These are phyloP conservation scores for Coniochaeta ligniaria DNA, from an alignment of 2,329 filamentous ascomycete species.

Conservation along the genomic window DNA sequence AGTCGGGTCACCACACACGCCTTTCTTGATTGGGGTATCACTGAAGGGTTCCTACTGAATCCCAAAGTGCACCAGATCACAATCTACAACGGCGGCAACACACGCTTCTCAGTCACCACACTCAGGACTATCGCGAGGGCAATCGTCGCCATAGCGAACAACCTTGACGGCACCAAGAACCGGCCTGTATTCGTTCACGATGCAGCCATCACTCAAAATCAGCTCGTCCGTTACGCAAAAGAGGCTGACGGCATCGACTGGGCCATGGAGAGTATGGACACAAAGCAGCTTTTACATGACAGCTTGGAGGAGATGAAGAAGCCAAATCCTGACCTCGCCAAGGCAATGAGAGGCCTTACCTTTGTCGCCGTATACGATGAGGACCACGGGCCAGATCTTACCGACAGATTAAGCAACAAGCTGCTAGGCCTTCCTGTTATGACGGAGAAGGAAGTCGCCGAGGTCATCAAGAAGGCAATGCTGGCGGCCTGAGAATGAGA, in stretches of 20 bases:
- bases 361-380: not conserved
- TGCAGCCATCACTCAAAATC: slow-evolving; percentile 45
- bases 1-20: not conserved
- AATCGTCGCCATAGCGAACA: slow-evolving; percentile 40
- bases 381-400: not conserved
- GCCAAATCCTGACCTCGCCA: not conserved
- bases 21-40: slow-evolving; percentile 40
- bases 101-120: slow-evolving; percentile 42
- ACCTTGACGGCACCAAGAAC: slow-evolving; percentile 42
- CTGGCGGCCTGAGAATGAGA: not conserved
- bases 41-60: slow-evolving; percentile 43
- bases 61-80: slow-evolving; percentile 36
- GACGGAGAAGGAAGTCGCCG: not conserved
- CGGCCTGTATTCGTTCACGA: slow-evolving; percentile 47
- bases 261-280: not conserved
- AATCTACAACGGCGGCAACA: slow-evolving; percentile 47
- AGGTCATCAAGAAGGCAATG: not conserved
- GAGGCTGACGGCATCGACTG: slow-evolving; percentile 4
- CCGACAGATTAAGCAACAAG: not conserved
- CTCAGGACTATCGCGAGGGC: slow-evolving; percentile 41
- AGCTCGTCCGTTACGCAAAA: slow-evolving; percentile 31
- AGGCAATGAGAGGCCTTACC: not conserved
- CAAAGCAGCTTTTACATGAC: not conserved
- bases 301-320: not conserved
- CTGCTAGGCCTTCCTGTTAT: not conserved